Base-by-base conservation (phyloP, 805 yeast genomes). In the Saccharomycopsis capsularis region DNA sequence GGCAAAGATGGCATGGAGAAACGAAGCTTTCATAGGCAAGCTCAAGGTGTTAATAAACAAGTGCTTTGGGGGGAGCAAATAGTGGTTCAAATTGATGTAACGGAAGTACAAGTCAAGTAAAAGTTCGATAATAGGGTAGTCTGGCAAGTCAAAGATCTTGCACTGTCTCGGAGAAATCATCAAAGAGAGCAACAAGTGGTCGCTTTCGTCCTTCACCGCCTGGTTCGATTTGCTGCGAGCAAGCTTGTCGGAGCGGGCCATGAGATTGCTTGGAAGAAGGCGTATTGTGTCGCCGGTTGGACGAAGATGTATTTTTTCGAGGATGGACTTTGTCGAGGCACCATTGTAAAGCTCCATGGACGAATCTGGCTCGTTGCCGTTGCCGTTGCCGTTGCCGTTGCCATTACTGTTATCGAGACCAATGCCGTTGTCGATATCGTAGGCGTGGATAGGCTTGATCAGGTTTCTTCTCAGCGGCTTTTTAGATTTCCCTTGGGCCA, bases 91-190 rank as follows among this genome's bases (percentile, higher is more conserved):
- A 46, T 70, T 68, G n/a, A 66, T 60, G 54, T 70, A 73, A 37
- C 69, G 58, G 55, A 69, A 73, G 52, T 62, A 72, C 5, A 70
- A 50, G 46, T 69, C 72, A 37, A 71, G 57, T 38, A 71, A 52
- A 2, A 57, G 51, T 34, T 59, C 60, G 2, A 68, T 59, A 0
- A 65, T 62, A 39, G 55, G 50, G 63, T 67, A 63, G 34, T 61
- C 50, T 3, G 77, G 77, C 5, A 72, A 56, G 5, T 68, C 72
- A 39, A 62, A 59, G 32, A 52, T 52, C 7, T 52, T 57, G 5
- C 69, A 55, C 23, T 64, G 65, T 11, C 57, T 56, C 35, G 65
- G 65, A 1, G 64, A 55, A 6, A 68, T 54, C 1, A 39, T 45
- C 13, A 39, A 40, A 30, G 23, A 13, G 13, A 46, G n/a, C 13